Conservation (phyloP, 2,329 filamentous ascomycete species). For the Amauroascus niger region DNA sequence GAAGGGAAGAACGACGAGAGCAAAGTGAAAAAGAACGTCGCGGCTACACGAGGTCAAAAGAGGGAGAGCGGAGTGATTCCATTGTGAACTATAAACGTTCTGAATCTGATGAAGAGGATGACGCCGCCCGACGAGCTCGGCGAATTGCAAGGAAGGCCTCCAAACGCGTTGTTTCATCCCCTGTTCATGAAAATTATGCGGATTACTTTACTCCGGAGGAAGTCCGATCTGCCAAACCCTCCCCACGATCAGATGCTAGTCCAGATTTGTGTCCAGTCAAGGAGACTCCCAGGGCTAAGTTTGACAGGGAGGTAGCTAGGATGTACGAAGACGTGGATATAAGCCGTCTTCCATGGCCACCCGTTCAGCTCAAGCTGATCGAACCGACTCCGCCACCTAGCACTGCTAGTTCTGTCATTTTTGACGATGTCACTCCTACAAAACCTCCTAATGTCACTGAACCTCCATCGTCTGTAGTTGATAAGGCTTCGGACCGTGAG, state of each 20-base stretch:
- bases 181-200: conserved; percentile 35
- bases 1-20: conserved; percentile 25
- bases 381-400: conserved; percentile 49
- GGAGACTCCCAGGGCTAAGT: conserved; percentile 24
- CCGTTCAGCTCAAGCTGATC: conserved; percentile 49
- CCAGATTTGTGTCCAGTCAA: conserved; percentile 14
- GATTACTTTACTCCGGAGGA: conserved; percentile 37
- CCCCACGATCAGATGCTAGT: conserved; percentile 9
- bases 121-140: conserved; percentile 1
- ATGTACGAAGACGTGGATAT: conserved; percentile 10
- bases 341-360: conserved; percentile 33
- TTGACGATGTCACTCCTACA: conserved; percentile 13
- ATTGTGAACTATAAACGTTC: neutral
- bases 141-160: conserved; percentile 25
- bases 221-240: conserved; percentile 32
- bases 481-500: neutral
- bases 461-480: neutral
- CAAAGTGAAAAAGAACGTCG: neutral
- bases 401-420: conserved; percentile 31
- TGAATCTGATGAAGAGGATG: neutral
- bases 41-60: neutral
- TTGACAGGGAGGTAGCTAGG: conserved; percentile 18
- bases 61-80: neutral
- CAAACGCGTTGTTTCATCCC: conserved; percentile 24
- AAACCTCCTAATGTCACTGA: neutral